Evolutionary conservation across 2,329 filamentous ascomycete species (phyloP).

Genomic region (Colletotrichum kahawae): DNA sequence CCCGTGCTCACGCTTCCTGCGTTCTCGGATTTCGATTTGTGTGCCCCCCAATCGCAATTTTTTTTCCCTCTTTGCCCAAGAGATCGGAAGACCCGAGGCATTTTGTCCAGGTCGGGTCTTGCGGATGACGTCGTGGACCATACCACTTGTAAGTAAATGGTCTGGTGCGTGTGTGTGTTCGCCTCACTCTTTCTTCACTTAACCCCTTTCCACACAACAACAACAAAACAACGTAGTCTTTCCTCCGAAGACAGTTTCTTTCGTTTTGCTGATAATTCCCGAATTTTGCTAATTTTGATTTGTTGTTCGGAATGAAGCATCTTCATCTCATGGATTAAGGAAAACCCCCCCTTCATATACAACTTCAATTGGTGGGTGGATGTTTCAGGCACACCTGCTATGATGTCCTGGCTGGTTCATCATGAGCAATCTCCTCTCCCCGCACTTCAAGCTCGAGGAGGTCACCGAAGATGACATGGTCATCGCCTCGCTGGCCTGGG

Average conservation of each 20-base stretch:
- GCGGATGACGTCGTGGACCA: slow-evolving; percentile 2
- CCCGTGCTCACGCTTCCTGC: not conserved
- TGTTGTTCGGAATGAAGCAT: not conserved
- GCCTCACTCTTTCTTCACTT: not conserved
- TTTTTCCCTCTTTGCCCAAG: not conserved
- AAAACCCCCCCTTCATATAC: not conserved
- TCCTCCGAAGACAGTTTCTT: not conserved
- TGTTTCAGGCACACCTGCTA: slow-evolving; percentile 1
- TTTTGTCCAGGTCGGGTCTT: not conserved
- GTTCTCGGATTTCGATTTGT: not conserved
- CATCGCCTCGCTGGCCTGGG: slow-evolving; percentile 37
- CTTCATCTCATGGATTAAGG: not conserved
- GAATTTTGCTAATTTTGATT: not conserved
- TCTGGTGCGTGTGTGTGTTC: not conserved
- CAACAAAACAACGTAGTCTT: not conserved
- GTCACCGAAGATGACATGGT: slow-evolving; percentile 28
- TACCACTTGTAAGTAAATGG: not conserved
- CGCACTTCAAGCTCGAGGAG: slow-evolving; percentile 22
- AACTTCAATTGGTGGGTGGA: not conserved
- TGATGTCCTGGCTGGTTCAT: slow-evolving; percentile 11
- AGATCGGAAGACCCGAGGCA: not conserved
- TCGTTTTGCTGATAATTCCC: not conserved
- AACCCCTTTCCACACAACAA: not conserved
- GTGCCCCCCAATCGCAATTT: not conserved
- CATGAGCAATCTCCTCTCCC: slow-evolving; percentile 21